A percentile compares a stretch with the other conserved stretches of the same genome.
Evolutionary conservation across 1,284 basidiomycete genomes (phyloP).

Genomic region (Tilletia caries): DNA sequence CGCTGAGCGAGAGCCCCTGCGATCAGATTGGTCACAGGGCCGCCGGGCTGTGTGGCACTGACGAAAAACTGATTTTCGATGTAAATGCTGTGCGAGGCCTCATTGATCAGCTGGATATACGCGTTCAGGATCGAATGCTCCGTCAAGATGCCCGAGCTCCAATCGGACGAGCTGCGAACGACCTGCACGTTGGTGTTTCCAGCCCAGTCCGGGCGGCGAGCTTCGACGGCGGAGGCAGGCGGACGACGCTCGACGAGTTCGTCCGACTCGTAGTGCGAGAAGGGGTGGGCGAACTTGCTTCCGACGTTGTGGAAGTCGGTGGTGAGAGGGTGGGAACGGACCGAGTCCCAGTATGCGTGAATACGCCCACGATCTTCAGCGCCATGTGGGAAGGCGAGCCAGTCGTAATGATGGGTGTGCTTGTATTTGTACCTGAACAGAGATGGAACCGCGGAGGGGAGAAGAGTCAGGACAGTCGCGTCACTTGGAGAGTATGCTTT

Average conservation of each 20-base stretch:
- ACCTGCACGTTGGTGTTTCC: slow-evolving; percentile 65
- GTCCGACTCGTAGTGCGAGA: background rate
- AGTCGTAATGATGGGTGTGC: slow-evolving; percentile 60
- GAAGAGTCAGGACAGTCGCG: too few species aligned
- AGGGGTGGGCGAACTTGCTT: slow-evolving; percentile 24
- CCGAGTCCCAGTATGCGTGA: slow-evolving; percentile 16
- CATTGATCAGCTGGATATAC: slow-evolving; percentile 75
- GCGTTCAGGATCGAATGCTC: slow-evolving; percentile 50
- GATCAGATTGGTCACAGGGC: slow-evolving; percentile 61
- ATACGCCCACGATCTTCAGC: slow-evolving; percentile 61
- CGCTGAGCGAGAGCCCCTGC: slow-evolving; percentile 76
- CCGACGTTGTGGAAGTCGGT: slow-evolving; percentile 26
- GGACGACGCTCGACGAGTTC: slow-evolving; percentile 18
- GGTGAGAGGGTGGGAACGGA: slow-evolving; percentile 65
- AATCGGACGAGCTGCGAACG: slow-evolving; percentile 77
- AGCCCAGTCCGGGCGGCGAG: background rate
- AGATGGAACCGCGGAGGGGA: too few species aligned
- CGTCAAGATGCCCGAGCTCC: slow-evolving; percentile 82
- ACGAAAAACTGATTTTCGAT: slow-evolving; percentile 53
- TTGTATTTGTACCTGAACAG: slow-evolving; percentile 52
- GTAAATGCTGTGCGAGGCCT: slow-evolving; percentile 82
- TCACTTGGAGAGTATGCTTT: too few species aligned
- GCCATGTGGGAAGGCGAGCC: slow-evolving; percentile 79
- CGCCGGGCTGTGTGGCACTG: slow-evolving; percentile 17
- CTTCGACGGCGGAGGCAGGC: slow-evolving; percentile 14